Base-by-base conservation (phyloP, 163 green algal genomes). In the Scenedesmus sp. region DNA sequence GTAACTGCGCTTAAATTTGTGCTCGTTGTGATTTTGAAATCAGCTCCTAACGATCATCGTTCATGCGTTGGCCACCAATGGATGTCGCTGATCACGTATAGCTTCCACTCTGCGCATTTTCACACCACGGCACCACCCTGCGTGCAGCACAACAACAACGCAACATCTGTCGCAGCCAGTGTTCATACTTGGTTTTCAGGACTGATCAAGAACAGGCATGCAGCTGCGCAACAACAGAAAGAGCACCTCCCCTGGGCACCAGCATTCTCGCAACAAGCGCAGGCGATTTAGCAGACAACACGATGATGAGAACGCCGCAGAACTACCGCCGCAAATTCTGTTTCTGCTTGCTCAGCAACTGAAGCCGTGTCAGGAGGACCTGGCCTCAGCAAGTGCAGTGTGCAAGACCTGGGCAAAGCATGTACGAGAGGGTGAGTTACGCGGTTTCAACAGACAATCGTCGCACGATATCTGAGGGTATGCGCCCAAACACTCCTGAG, bases 341-440 rank as follows among this genome's bases (percentile, higher is more conserved):
- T 76, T 76, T 18, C 5, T 76, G 30, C 30, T 76, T 53, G 78
- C 78, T 51, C 42, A 84, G 78, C 78, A 84, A 12, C 78, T 76
- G 65, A 35, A 56, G 22, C 78, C 43, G 22, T 70, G 80, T n/a
- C 80, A 86, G 80, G 80, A 86, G 33, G 80, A 86, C 24, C 10
- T 86, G 16, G 80, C 80, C 43, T 46, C 42, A 30, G 80, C 80
- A 61, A 86, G 80, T 42, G n/a, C n/a, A 40, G 80, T 86, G 30
- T 86, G 80, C 80, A 86, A 86, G 80, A 72, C 42, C 22, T 86
- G 80, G 80, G 80, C 80, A 30, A 86, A 40, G 30, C 42, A 70
- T 24, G 42, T 86, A 26, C 80, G 80, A 43, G 80, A 65, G 33
- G 80, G 80, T 86, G 13, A 86, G 80, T 40, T 9, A 76, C 65